Base-by-base conservation (phyloP, 1,284 basidiomycete species). In the Moesziomyces parantarcticus region DNA sequence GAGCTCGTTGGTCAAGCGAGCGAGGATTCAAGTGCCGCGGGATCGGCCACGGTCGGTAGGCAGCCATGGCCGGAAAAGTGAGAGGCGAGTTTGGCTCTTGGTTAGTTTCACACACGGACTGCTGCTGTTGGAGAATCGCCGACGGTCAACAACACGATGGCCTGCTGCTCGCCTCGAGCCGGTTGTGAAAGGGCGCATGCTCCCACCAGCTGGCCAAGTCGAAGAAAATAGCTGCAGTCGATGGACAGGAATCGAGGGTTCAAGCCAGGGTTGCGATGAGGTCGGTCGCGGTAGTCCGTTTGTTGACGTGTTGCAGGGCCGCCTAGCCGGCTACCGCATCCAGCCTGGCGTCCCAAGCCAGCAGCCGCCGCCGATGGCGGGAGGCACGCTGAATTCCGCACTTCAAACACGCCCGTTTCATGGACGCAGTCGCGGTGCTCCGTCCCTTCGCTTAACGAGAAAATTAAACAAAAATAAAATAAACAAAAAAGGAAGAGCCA, bases 1-100 rank as follows among this genome's bases (percentile, higher is more conserved):
- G 34, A 34, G 34, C 34, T 34, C 36, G 14, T 18, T 39, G 36
- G 41, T 53, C 42, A 50, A 34, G 25, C 26, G 22, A 32, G 22
- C 10, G 21, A 21, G 22, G 20, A 48, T 47, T 51, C 49, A 41
- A 58, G 57, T 47, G 57, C 57, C 50, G 58, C 46, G 25, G 58
- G 50, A 49, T 60, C 50, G 58, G 29, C 46, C 43, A 18, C 22
- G 32, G 18, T 39, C 16, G 36, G 16, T 39, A 39, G 36, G 18
- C 4, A 39, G 16, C 18, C 11, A 7, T 39, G 36, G 36, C 36
- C 36, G 36, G 36, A 39, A 39, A 18, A 39, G 36, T 18, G 5
- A 39, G 3, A 18, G 16, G 16, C 36, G 16, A 39, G 16, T 18
- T 6, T 11, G 4, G 16, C 36, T 18, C 16, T 6, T 11, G 4